Evolutionary conservation across 805 yeast species (phyloP), one percentile per base, ranked within the genome.

Genomic region (Kodamaea leandrae): DNA sequence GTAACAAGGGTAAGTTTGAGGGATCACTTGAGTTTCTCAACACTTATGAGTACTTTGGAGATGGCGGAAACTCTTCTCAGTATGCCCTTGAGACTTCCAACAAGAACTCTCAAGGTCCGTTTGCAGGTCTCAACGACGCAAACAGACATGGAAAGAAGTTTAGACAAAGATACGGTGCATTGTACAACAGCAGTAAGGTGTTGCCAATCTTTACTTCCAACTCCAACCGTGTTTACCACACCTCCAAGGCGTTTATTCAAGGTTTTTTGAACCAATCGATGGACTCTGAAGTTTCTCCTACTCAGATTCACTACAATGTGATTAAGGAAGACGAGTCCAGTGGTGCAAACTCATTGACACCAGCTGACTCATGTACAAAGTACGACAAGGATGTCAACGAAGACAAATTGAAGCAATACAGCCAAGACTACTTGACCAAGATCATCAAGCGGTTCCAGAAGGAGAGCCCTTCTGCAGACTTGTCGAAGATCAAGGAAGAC

Each of bases 361-460:
- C 63, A n/a, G 49, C 58, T 26, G 21, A 36, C 20, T 58, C 53
- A 2, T 59, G 64, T 35, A 18, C 13, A 10, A 35, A 51, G 16
- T 59, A 47, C 39, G 40, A 55, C 48, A 37, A 44, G 8, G 39
- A 30, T 32, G 47, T 46, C 36, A 40, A 50, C 19, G 47, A 44
- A 6, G n/a, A 19, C 20, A 24, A 40, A 15, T 45, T 52, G 26
- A 48, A 39, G 23, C 37, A 55, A 28, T 70, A 60, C 41, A 71
- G 66, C 59, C 49, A 56, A 44, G 42, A 57, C 3, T 84, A 77
- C 58, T 67, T 83, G 48, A 51, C 58, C 5, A 64, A 59, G 15
- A 86, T 86, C 20, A 74, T 82, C 5, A 57, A 57, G n/a, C 72
- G 95, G 51, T 63, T 85, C 37, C 75, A 75, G 51, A 56, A 58